Evolutionary conservation across 2,329 filamentous ascomycete genomes (phyloP), one percentile per base, ranked within the genome.

Genomic region (Emericellopsis atlantica): DNA sequence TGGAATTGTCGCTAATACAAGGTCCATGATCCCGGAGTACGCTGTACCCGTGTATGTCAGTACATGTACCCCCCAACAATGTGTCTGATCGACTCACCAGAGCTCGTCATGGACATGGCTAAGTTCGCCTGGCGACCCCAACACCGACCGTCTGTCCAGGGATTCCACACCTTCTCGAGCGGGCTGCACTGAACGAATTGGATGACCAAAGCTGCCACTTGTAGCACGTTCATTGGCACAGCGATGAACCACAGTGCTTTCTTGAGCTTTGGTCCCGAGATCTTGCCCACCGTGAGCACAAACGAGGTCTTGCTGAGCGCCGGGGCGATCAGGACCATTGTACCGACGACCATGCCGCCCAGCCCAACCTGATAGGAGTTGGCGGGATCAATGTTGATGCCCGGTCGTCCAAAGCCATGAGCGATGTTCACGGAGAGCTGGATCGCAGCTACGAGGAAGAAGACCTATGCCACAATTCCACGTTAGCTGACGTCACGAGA

Each of bases 241-340:
- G 51, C 46, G 37, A 49, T 41, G 43, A 45, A 42, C 51, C 50
- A 52, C 22, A 53, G 33, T n/a, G 49, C 22, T 5, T 24, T 11
- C 36, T 38, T 44, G 39, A 49, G 46, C 42, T 45, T 45, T 12
- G 44, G 40, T 10, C 43, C 43, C 18, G 32, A 39, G 9, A 43
- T 40, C 14, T 47, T 38, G 36, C 53, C 45, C 16, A 54, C 43
- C 16, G 52, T 51, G 16, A 53, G 35, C 18, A 48, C 49, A 37
- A 57, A 53, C 2, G 54, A 55, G 3, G 49, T 51, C 43, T 57
- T 57, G 44, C 51, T 51, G 47, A 45, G 51, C 4, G 49, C 44
- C n/a, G 36, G 32, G 18, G 39, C 36, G 22, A 41, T 35, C 12
- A 37, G 39, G 14, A 29, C 39, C 37, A 45, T 41, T 23, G 41